These are phyloP conservation scores for Pilasporangium apinafurcum DNA, from an alignment of 352 stramenopile genomes.

Conservation along the genomic window DNA sequence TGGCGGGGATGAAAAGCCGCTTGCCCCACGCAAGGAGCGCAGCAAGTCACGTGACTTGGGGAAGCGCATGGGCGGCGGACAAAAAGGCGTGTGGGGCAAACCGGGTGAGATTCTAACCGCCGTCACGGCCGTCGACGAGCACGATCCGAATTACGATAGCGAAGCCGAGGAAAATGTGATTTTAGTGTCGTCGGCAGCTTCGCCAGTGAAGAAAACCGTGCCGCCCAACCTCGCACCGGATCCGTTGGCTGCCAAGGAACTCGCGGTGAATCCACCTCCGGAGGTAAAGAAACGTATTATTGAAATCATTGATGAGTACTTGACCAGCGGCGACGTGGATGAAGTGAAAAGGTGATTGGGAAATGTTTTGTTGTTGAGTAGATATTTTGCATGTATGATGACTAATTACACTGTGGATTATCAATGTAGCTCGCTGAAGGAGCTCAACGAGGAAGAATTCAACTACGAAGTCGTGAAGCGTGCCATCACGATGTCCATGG, in stretches of 20 bases:
- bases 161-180: conserved; percentile 89
- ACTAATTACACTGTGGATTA: background rate
- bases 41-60: conserved; percentile 81
- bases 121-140: conserved; percentile 70
- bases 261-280: conserved; percentile 59
- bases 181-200: conserved; percentile 51
- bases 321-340: conserved; percentile 83
- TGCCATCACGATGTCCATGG: conserved; percentile 93
- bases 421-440: conserved; percentile 46
- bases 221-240: conserved; percentile 52
- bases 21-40: conserved; percentile 64
- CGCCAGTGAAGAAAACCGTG: conserved; percentile 34
- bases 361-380: background rate
- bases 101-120: conserved; percentile 59
- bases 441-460: conserved; percentile 69
- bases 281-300: conserved; percentile 90
- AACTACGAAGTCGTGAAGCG: conserved; percentile 94
- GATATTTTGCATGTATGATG: background rate
- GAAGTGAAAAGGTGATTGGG: conserved; percentile 70
- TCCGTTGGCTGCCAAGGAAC: conserved; percentile 64
- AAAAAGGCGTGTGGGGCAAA: conserved; percentile 82
- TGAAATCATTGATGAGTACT: conserved; percentile 87
- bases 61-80: conserved; percentile 84
- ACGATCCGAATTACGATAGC: conserved; percentile 94
- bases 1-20: conserved; percentile 39